These are phyloP conservation scores for Fraxinus platypoda DNA, from an alignment of 305 asterid genomes.

Conservation along the genomic window DNA sequence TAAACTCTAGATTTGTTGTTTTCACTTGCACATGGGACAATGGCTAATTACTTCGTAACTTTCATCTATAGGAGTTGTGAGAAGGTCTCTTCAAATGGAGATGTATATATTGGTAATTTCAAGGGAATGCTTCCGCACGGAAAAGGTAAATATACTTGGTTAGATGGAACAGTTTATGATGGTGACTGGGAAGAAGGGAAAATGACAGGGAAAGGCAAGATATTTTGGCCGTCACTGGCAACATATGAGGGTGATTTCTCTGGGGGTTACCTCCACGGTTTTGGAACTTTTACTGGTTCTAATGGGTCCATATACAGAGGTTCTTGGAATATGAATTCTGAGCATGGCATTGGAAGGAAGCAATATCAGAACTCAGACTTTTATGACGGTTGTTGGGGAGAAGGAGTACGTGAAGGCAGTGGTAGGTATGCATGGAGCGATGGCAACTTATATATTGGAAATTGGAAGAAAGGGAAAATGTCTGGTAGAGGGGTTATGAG, in stretches of 20 bases:
- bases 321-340: conserved; percentile 83
- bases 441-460: conserved; percentile 74
- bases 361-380: conserved; percentile 73
- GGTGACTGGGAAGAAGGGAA: conserved; percentile 96
- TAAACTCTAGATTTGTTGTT: conserved; percentile 8
- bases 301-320: conserved; percentile 83
- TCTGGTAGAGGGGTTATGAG: conserved; percentile 89
- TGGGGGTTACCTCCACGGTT: conserved; percentile 88
- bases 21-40: neutral
- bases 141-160: conserved; percentile 82
- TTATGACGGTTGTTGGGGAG: conserved; percentile 96
- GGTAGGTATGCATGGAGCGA: conserved; percentile 85
- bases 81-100: conserved; percentile 68
- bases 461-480: conserved; percentile 80
- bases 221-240: conserved; percentile 72
- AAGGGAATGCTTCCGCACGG: conserved; percentile 67
- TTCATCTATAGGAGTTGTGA: conserved; percentile 49
- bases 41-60: conserved; percentile 21
- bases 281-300: conserved; percentile 63
- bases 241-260: conserved; percentile 87
- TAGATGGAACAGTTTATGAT: conserved; percentile 76
- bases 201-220: conserved; percentile 90
- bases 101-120: conserved; percentile 59
- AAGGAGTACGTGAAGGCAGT: conserved; percentile 86
- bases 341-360: conserved; percentile 86